phyloP scores from a whole-genome alignment of 1,284 basidiomycete genomes.

The Veloboletus limbatus region DNA sequence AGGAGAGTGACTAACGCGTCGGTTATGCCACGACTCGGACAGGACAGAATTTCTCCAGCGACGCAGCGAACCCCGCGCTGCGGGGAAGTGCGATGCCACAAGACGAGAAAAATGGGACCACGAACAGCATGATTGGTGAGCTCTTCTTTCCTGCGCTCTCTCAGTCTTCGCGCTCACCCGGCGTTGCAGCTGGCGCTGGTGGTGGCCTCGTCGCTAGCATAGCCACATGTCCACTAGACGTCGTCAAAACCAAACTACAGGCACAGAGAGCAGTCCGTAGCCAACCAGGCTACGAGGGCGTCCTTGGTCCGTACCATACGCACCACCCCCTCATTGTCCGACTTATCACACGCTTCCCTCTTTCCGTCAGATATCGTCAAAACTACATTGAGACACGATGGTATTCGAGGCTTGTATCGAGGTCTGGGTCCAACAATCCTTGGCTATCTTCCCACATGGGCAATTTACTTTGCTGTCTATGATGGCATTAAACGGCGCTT shows the following conservation, averaged over 20 bases:
- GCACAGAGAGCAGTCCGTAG: constrained; percentile 75
- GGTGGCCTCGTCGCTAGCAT: constrained; percentile 90
- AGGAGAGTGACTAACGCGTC: not conserved
- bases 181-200: constrained; percentile 78
- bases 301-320: constrained; percentile 60
- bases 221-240: constrained; percentile 96
- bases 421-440: constrained; percentile 94
- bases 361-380: constrained; percentile 60
- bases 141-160: not conserved
- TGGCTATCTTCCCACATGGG: constrained; percentile 96
- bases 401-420: constrained; percentile 85
- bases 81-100: constrained; percentile 65
- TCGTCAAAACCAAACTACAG: constrained; percentile 96
- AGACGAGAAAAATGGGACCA: constrained; percentile 57
- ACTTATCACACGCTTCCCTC: constrained; percentile 16
- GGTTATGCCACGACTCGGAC: no score
- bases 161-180: not conserved
- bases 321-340: constrained; percentile 5
- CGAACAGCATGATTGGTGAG: constrained; percentile 73
- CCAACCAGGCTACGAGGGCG: constrained; percentile 71
- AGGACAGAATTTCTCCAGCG: no score
- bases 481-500: constrained; percentile 86
- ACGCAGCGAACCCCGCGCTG: constrained; percentile 47
- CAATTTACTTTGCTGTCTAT: constrained; percentile 97
- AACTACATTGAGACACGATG: constrained; percentile 70